Percentiles rank a stretch among this genome's conserved stretches.
Conservation (phyloP, 2,329 filamentous ascomycete species). For the Orbilia ellipsospora region DNA sequence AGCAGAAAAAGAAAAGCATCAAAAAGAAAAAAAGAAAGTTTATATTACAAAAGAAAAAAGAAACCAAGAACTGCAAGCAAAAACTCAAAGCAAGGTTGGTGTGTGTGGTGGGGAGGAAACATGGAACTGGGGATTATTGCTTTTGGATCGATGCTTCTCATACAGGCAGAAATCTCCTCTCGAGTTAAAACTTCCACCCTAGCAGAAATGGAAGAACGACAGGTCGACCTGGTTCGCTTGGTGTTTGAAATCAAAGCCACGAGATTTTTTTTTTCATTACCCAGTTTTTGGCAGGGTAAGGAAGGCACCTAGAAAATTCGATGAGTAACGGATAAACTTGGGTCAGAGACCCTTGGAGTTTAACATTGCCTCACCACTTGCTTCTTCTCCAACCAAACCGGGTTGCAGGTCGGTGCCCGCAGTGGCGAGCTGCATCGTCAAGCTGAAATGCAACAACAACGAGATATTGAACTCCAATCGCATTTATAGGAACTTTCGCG, state of each 20-base stretch:
- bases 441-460: too few relatives aligned
- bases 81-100: conserved; percentile 25
- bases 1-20: too few relatives aligned
- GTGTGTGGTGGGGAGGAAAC: conserved; percentile 29
- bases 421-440: too few relatives aligned
- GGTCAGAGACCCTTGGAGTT: not conserved
- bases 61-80: conserved; percentile 2
- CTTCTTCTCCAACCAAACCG: too few relatives aligned
- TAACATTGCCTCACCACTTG: not conserved
- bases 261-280: not conserved
- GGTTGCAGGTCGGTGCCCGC: too few relatives aligned
- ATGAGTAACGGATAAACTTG: conserved; percentile 7
- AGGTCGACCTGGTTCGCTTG: conserved; percentile 9
- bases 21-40: not conserved
- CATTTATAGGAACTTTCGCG: too few relatives aligned
- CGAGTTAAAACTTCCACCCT: conserved; percentile 19
- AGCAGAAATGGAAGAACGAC: conserved; percentile 5
- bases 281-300: not conserved
- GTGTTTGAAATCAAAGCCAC: not conserved
- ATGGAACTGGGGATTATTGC: conserved; percentile 39
- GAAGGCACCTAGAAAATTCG: conserved; percentile 8
- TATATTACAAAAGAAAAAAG: conserved; percentile 7
- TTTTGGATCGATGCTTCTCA: conserved; percentile 12
- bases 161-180: conserved; percentile 22
- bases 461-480: too few relatives aligned